Evolutionary conservation across 352 stramenopile species (phyloP), one percentile per base, ranked within the genome.

Genomic region (Globisporangium rhizosaccharum): DNA sequence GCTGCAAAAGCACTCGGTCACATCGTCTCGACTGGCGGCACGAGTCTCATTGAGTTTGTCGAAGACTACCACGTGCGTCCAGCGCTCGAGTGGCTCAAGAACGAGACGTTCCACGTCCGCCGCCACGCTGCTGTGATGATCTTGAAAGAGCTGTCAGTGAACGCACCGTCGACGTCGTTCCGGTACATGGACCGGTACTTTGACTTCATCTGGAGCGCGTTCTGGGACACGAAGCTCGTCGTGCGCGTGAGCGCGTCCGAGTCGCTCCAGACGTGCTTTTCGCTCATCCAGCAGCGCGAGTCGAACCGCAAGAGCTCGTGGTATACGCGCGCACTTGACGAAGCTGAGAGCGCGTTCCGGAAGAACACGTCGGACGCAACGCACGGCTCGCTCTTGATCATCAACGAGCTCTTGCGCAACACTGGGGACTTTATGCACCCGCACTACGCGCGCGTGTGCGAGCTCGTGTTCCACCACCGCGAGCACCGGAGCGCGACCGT

Each of bases 161-260:
- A 95, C 53, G 83, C 86, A 50, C 86, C 86, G 30, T 92, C 86
- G 10, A 95, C 84, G 47, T 79, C 82, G 18, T 95, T 92, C 58
- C 70, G 86, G 30, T 89, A 95, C 73, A 90, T 95, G 77, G 86
- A 95, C 62, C 85, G 81, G 61, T 95, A 92, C 72, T 95, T 95
- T 62, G 86, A 95, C 67, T 86, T 90, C 48, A 93, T 94, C 62
- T 95, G 86, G 86, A 94, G 84, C 66, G 86, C 82, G 11, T 94
- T 95, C 70, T 91, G 86, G 80, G 86, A 95, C 72, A 65, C 75
- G 10, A 90, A 86, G 56, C 58, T 92, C 23, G 78, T 85, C 11
- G 85, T 92, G 53, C 72, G 85, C 44, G 82, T 92, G 54, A 90
- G 80, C 58, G 83, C 86, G 7, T 88, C 79, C 53, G 84, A 94